Base-by-base conservation (phyloP, 805 yeast genomes). In the Saccharomycopsis fibuligera region DNA sequence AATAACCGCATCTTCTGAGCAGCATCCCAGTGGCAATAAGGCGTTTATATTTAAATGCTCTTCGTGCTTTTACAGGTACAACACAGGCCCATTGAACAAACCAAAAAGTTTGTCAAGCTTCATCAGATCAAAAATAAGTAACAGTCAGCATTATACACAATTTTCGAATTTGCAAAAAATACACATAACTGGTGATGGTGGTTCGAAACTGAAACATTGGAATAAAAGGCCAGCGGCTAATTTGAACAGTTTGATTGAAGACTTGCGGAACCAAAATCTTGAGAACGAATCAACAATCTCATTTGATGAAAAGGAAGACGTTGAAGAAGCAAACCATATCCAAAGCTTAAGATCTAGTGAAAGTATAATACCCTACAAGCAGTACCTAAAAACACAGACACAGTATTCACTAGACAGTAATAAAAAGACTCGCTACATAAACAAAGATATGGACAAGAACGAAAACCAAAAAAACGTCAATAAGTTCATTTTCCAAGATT, bases 61-160 rank as follows among this genome's bases (percentile, higher is more conserved):
- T 3, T 55, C 48, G 43, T 68, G 76, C 52, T 40, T 49, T 2
- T 75, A 67, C 60, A 25, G 10, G 0, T 74, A 64, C 49, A 48
- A 54, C 16, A 69, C 78, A 1, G 65, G 62, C 1, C 48, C 66
- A 3, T 63, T 73, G 5, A 57, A 60, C 19, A 70, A 64, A 46
- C 79, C 79, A 1, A 69, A 64, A 42, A 62, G 77, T 5, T 52
- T 75, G 36, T 38, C 51, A 4, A 55, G 60, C 2, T 65, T 68
- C 9, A 53, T 68, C 14, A 51, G 45, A 12, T 29, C 50, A 1
- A 57, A 60, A 41, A 21, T 40, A 17, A 35, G 31, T 17, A 46
- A 49, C 3, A 49, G 45, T 2, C 35, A 35, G 36, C 37, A 35
- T 5, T 40, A 39, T 2, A 54, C 57, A 14, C 33, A 22, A 5